Base-by-base conservation (phyloP, 1,284 basidiomycete species). In the Apiotrichum veenhuisii region DNA sequence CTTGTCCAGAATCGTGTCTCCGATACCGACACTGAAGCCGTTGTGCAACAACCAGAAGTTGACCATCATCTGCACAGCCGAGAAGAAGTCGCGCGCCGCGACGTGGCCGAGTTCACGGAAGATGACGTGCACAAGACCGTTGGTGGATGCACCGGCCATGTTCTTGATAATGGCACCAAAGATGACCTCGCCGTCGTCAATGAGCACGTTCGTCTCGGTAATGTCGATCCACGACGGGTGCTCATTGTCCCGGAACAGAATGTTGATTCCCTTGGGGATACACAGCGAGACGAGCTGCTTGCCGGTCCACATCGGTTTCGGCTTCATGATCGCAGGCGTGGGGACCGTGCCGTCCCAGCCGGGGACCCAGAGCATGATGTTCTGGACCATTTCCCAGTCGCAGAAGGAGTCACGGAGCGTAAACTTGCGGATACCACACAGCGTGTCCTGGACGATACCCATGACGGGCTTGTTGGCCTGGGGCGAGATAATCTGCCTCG, bases 401-500 rank as follows among this genome's bases (percentile, higher is more conserved):
- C 95, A 80, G 80, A 96, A 95, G 27, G 85, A 84, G 72, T 98
- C 96, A 36, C 95, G 89, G 14, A 98, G 80, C 0, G 95, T 98
- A 72, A 98, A 93, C 78, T 98, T 98, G 62, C 95, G 88, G 57
- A 98, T 86, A 75, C 96, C 95, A 72, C 94, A 98, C 0, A 98
- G 86, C 0, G 95, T 98, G 75, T 99, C 96, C 77, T 99, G 96
- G 33, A 99, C 96, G 65, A 98, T 98, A 61, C 93, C 96, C 96
- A 98, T 98, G 69, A 98, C 96, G 8, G 96, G 96, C 79, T 98
- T 98, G 82, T 98, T 98, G 52, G 94, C 95, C 82, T 98, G 96
- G 0, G 96, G 96, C 12, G 95, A 98, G 63, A 98, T 93, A 69
- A 98, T 99, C 88, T 98, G 71, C 27, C 48, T 37, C 42, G 34